These are phyloP conservation scores for Ilex aquifolium DNA, from an alignment of 257 asterid species.

Conservation along the genomic window DNA sequence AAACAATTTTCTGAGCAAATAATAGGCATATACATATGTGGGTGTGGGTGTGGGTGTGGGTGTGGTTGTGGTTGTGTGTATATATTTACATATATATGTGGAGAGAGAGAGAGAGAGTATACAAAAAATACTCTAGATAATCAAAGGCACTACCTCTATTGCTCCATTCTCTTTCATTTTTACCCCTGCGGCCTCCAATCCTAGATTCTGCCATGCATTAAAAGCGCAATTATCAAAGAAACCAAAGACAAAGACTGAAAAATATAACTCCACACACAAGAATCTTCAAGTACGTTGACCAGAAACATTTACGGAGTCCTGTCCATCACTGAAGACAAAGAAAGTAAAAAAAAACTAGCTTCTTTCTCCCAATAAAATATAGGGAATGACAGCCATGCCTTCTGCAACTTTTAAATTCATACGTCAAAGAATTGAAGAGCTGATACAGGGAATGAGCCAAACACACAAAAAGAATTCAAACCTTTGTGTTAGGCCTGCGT, in stretches of 20 bases:
- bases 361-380: no score
- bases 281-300: no score
- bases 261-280: neutral
- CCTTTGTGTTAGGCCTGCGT: conserved; percentile 79
- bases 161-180: conserved; percentile 80
- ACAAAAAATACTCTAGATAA: neutral
- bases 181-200: conserved; percentile 81
- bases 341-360: no score
- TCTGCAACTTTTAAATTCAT: neutral
- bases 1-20: conserved; percentile 9
- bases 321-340: no score
- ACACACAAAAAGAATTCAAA: conserved; percentile 14
- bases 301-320: no score
- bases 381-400: no score
- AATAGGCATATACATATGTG: neutral
- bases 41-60: no score
- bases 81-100: conserved; percentile 5
- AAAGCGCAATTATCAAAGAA: conserved; percentile 5
- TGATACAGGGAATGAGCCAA: neutral
- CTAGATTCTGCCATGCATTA: conserved; percentile 63
- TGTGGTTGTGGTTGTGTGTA: neutral
- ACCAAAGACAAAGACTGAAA: conserved; percentile 4
- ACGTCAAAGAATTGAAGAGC: neutral
- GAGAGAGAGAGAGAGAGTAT: conserved; percentile 4
- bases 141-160: conserved; percentile 49